A percentile compares a stretch with the other conserved stretches of the same genome.
Conservation (phyloP, 768 basidiomycete species). For the Phaeotremella fagi region DNA sequence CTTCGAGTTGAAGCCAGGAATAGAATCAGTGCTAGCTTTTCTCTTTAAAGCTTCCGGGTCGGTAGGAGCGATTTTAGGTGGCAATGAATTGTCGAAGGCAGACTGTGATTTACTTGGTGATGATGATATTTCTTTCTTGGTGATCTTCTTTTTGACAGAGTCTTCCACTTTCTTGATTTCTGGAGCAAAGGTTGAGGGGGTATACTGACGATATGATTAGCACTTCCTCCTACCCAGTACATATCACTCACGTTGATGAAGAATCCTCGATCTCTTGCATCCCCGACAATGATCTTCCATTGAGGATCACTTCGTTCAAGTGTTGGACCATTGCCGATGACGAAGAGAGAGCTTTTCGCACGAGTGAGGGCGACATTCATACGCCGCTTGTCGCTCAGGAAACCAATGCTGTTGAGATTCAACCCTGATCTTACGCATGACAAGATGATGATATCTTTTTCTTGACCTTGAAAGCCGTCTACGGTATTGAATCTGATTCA, state of each 20-base stretch:
- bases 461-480: conserved; percentile 98
- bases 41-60: conserved; percentile 1
- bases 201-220: conserved; percentile 16
- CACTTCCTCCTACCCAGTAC: no score
- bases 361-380: conserved; percentile 99
- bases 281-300: conserved; percentile 72
- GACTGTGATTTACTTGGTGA: neutral
- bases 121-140: conserved; percentile 10
- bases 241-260: conserved; percentile 58
- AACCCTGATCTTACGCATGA: conserved; percentile 93
- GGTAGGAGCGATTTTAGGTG: conserved; percentile 6
- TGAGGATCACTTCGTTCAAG: conserved; percentile 75
- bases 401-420: conserved; percentile 75
- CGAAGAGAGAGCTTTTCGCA: conserved; percentile 87
- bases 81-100: conserved; percentile 3
- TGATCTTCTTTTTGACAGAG: conserved; percentile 1
- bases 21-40: neutral
- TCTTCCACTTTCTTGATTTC: neutral
- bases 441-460: conserved; percentile 95
- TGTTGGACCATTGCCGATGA: conserved; percentile 84
- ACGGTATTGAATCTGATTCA: conserved; percentile 75
- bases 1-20: neutral
- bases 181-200: conserved; percentile 19
- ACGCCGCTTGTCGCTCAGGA: conserved; percentile 77
- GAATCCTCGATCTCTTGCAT: conserved; percentile 64